Evolutionary conservation across 495 filamentous ascomycete genomes (phyloP), one percentile per base, ranked within the genome.

Genomic region (Neurospora tetraspora): DNA sequence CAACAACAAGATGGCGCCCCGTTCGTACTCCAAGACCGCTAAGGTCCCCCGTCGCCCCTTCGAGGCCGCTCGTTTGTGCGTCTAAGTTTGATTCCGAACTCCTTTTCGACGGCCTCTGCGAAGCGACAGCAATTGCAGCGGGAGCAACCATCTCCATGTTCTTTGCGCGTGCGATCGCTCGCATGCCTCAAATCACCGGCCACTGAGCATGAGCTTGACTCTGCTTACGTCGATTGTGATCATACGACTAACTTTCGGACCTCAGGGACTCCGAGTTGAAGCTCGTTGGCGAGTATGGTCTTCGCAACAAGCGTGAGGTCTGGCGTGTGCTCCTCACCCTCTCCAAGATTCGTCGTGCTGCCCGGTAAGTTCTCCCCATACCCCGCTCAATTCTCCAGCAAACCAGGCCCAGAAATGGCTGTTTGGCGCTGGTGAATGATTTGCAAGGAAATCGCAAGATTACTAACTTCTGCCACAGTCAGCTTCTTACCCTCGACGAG

Each of bases 281-380:
- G 91, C 90, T 94, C 85, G 96, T 99, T 81, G 96, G 96, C 85
- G 96, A 98, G 88, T 99, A 94, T 87, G 96, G 96, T 84, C 92
- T 99, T 76, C 91, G 93, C 83, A 99, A 99, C 91, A 99, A 99
- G 94, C 95, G 96, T 86, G 96, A 99, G 89, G 96, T 99, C 79
- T 99, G 96, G 96, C 93, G 96, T 86, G 96, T 99, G 80, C 91
- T 93, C 90, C 92, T 98, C 85, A 97, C 94, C 75, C 93, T 99
- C 77, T 99, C 96, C 86, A 99, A 99, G 91, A 98, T 99, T 81
- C 94, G 96, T 93, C 96, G 96, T 96, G 96, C 96, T 91, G 96
- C 96, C 84, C 96, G 96, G 94, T 97, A 93, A 82, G 91, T 77
- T 16, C 31, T 43, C 5, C 20, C 5, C n/a, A 7, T 7, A 71